Evolutionary conservation across 208 protist genomes (phyloP).

Genomic region (Leptomonas pyrrhocoris): DNA sequence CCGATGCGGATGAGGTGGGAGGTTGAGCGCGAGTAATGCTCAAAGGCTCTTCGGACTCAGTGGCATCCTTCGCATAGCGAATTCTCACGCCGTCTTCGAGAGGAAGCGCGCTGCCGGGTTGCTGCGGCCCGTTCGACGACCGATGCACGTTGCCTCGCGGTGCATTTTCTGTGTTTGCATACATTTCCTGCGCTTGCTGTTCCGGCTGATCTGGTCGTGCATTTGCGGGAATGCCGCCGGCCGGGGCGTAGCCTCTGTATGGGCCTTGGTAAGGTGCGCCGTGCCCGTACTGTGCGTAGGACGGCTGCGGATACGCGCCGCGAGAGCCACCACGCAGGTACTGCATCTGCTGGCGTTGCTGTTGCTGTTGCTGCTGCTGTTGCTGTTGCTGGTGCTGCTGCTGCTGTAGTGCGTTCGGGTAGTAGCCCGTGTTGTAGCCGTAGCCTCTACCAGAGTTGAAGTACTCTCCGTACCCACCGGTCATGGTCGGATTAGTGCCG

Average conservation of each 20-base stretch:
- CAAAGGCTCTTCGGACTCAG: neutral
- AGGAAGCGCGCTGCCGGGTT: neutral
- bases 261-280: neutral
- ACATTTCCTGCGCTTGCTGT: neutral
- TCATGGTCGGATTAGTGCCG: constrained; percentile 9
- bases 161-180: neutral
- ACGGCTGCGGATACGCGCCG: neutral
- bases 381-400: constrained; percentile 7
- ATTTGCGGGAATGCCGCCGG: neutral
- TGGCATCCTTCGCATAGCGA: neutral
- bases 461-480: constrained; percentile 15
- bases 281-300: constrained; percentile 7
- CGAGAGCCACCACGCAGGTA: constrained; percentile 10
- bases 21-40: neutral
- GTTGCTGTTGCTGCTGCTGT: constrained; percentile 1
- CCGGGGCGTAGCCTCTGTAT: neutral
- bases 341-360: constrained; percentile 1
- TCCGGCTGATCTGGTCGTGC: constrained; percentile 3
- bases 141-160: neutral
- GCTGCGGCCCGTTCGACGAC: neutral
- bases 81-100: neutral
- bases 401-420: neutral
- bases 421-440: constrained; percentile 14
- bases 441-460: constrained; percentile 8
- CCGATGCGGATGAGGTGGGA: neutral